Conservation (phyloP, 2,329 filamentous ascomycete species). For the Fusarium sterilihyphosum region DNA sequence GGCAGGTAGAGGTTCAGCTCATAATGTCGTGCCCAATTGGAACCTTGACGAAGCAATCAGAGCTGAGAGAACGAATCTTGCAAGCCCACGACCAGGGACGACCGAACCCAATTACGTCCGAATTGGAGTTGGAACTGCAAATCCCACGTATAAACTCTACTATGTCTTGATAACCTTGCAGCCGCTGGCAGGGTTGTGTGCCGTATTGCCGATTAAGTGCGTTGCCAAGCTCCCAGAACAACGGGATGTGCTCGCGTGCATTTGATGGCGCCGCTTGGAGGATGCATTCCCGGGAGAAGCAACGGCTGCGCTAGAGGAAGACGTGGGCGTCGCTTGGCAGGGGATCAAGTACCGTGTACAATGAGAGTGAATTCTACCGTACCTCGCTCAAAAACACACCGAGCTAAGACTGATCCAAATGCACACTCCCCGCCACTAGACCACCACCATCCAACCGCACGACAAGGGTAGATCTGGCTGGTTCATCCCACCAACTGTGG, state of each 20-base stretch:
- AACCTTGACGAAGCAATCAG: conserved; percentile 10
- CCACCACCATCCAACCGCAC: conserved; percentile 21
- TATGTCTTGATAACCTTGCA: conserved; percentile 1
- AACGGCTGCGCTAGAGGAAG: conserved; percentile 7
- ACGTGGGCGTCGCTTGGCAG: conserved; percentile 13
- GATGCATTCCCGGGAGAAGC: conserved; percentile 31
- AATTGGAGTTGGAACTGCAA: conserved; percentile 16
- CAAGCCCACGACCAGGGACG: conserved; percentile 1
- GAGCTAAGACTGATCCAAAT: conserved; percentile 1
- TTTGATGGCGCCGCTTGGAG: conserved; percentile 27
- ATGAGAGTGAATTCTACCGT: neutral
- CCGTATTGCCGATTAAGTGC: conserved; percentile 41
- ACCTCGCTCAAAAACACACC: neutral
- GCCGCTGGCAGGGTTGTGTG: conserved; percentile 20
- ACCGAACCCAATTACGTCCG: conserved; percentile 13
- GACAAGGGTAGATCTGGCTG: conserved; percentile 29
- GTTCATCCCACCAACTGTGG: conserved; percentile 4
- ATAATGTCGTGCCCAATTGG: conserved; percentile 18
- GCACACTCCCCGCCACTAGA: conserved; percentile 35
- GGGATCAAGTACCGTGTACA: conserved; percentile 22
- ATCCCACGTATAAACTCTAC: conserved; percentile 21
- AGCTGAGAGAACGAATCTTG: neutral
- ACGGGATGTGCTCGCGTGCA: conserved; percentile 25
- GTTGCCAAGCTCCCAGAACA: conserved; percentile 31
- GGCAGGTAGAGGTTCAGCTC: conserved; percentile 23